These are phyloP conservation scores for Nicotiana obtusifolia DNA, from an alignment of 257 asterid genomes.

Conservation along the genomic window DNA sequence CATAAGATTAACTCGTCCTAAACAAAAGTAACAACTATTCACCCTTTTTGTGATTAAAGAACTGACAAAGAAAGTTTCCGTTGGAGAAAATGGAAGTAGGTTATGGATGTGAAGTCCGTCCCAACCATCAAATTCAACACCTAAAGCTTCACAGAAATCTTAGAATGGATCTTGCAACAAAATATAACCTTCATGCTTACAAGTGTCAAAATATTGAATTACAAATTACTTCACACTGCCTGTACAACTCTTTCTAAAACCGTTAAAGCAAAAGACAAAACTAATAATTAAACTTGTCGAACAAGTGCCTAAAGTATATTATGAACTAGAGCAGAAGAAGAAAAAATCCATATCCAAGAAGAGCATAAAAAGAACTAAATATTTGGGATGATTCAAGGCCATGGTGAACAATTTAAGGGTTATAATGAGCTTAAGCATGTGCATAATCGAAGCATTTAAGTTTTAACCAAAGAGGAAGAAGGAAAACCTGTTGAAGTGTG, in stretches of 20 bases:
- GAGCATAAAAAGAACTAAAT: slow-evolving; percentile 10
- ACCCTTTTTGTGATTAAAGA: not conserved
- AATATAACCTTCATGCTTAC: slow-evolving; percentile 41
- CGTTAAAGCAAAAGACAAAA: not conserved
- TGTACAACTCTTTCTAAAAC: slow-evolving; percentile 44
- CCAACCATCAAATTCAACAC: slow-evolving; percentile 33
- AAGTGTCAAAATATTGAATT: slow-evolving; percentile 43
- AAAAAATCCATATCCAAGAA: too few relatives aligned
- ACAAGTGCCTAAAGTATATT: not conserved
- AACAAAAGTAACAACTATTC: not conserved
- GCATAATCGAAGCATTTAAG: too few relatives aligned
- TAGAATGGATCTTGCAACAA: slow-evolving; percentile 52
- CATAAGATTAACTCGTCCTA: too few relatives aligned
- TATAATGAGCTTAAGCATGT: too few relatives aligned
- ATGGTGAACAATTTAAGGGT: not conserved
- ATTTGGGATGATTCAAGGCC: slow-evolving; percentile 30
- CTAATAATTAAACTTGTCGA: not conserved
- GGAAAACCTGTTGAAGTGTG: too few relatives aligned
- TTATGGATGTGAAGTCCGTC: slow-evolving; percentile 9
- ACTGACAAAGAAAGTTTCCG: not conserved
- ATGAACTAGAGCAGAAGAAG: not conserved
- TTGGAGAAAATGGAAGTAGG: slow-evolving; percentile 26
- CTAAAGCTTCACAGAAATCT: slow-evolving; percentile 42
- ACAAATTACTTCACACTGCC: slow-evolving; percentile 48
- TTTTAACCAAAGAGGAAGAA: too few relatives aligned